These are phyloP conservation scores for Kalanchoe fedtschenkoi DNA, from an alignment of 164 flowering plant species.

Conservation along the genomic window DNA sequence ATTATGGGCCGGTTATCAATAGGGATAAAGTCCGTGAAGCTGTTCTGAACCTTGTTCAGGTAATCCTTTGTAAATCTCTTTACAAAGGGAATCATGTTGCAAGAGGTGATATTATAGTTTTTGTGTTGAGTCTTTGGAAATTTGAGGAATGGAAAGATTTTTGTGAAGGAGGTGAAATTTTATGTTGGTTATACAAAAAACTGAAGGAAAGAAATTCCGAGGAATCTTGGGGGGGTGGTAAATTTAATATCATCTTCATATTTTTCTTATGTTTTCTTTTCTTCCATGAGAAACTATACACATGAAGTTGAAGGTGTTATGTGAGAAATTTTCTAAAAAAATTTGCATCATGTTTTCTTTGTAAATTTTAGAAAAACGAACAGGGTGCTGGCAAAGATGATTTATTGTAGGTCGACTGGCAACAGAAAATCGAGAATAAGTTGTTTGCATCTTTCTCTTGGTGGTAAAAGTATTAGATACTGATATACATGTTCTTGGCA, in stretches of 20 bases:
- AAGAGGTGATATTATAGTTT: not conserved
- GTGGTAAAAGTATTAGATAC: not conserved
- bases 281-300: no score
- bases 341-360: no score
- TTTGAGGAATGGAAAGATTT: not conserved
- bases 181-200: not conserved
- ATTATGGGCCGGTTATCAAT: constrained; percentile 40
- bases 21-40: constrained; percentile 61
- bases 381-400: no score
- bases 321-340: no score
- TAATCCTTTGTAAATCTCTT: constrained; percentile 8
- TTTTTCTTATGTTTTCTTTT: no score
- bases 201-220: not conserved
- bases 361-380: no score
- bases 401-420: not conserved
- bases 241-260: no score
- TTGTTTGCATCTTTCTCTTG: not conserved
- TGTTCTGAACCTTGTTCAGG: constrained; percentile 47
- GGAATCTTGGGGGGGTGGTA: no score
- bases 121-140: not conserved
- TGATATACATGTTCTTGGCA: constrained; percentile 8
- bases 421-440: no score
- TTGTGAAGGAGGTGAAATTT: not conserved
- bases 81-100: not conserved
- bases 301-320: no score